Percentiles rank a stretch among this genome's conserved stretches.
Evolutionary conservation across 2,329 filamentous ascomycete species (phyloP).

Genomic region (Intubia oerlemansii): DNA sequence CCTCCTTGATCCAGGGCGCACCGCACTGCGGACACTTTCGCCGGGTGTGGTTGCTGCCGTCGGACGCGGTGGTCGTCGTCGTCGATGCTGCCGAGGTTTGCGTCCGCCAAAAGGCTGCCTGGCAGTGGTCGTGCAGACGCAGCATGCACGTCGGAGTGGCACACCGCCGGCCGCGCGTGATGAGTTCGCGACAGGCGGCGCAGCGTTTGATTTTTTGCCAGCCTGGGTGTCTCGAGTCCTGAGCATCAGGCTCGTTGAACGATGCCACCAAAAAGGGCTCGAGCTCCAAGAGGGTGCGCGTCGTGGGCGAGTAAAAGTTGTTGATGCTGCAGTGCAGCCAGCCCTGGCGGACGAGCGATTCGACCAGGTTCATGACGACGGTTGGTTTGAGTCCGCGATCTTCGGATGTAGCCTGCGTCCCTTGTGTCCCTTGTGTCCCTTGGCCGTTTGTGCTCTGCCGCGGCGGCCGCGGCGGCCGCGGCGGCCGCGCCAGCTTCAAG

Average conservation of each 20-base stretch:
- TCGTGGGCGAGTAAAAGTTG: slow-evolving; percentile 55
- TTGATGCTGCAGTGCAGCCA: slow-evolving; percentile 62
- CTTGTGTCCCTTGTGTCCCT: too few relatives aligned
- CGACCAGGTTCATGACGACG: slow-evolving; percentile 56
- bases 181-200: slow-evolving; percentile 70
- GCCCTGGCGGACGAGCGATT: slow-evolving; percentile 49
- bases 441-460: background rate
- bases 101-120: slow-evolving; percentile 50
- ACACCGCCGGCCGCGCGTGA: slow-evolving; percentile 70
- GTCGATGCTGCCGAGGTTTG: slow-evolving; percentile 2
- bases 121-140: slow-evolving; percentile 59
- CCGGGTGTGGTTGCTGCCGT: slow-evolving; percentile 24
- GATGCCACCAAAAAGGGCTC: slow-evolving; percentile 66
- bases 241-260: slow-evolving; percentile 57
- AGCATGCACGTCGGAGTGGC: slow-evolving; percentile 41
- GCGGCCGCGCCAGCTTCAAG: slow-evolving; percentile 40
- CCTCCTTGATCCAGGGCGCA: slow-evolving; percentile 21
- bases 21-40: slow-evolving; percentile 43
- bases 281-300: slow-evolving; percentile 68
- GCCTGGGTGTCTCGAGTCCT: slow-evolving; percentile 31
- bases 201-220: slow-evolving; percentile 70
- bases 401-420: too few relatives aligned
- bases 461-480: slow-evolving; percentile 12
- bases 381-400: slow-evolving; percentile 41
- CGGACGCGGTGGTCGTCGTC: slow-evolving; percentile 28